Evolutionary conservation across 495 filamentous ascomycete species (phyloP).

Genomic region (Ascodesmis nigricans): DNA sequence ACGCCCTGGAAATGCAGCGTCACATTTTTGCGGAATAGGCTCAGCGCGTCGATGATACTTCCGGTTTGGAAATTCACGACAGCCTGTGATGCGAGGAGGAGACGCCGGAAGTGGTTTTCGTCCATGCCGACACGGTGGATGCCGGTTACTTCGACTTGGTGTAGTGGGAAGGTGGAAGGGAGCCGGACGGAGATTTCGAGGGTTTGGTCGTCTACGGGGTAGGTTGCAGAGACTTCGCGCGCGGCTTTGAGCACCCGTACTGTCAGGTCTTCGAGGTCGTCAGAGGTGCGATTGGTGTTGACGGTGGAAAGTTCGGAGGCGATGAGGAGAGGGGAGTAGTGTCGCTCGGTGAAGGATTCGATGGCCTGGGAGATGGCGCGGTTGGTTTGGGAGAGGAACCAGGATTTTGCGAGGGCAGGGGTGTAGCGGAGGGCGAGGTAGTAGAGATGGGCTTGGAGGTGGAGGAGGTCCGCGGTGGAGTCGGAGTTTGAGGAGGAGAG

Average conservation of each 20-base stretch:
- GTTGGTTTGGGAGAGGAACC: conserved; percentile 52
- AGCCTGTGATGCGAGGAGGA: conserved; percentile 67
- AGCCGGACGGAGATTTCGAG: conserved; percentile 59
- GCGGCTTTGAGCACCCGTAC: conserved; percentile 48
- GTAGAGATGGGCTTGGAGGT: conserved; percentile 69
- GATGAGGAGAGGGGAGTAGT: conserved; percentile 65
- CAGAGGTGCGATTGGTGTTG: conserved; percentile 38
- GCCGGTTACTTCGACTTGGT: conserved; percentile 50
- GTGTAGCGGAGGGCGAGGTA: conserved; percentile 55
- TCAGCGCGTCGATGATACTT: conserved; percentile 61
- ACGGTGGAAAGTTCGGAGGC: conserved; percentile 48
- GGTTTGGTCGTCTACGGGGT: conserved; percentile 68
- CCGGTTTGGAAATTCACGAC: conserved; percentile 84
- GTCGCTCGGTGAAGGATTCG: conserved; percentile 61
- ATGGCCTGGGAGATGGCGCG: conserved; percentile 55
- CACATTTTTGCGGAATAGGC: conserved; percentile 64
- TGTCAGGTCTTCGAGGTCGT: conserved; percentile 46
- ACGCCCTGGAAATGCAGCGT: conserved; percentile 74
- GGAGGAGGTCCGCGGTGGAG: conserved; percentile 47
- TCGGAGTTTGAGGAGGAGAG: conserved; percentile 33
- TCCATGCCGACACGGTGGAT: conserved; percentile 64
- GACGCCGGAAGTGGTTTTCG: conserved; percentile 73
- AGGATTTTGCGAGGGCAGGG: conserved; percentile 58
- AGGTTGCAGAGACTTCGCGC: conserved; percentile 52
- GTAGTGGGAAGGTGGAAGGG: conserved; percentile 59